Evolutionary conservation across 2,329 filamentous ascomycete genomes (phyloP).

Genomic region (Pseudogymnoascus sp.): DNA sequence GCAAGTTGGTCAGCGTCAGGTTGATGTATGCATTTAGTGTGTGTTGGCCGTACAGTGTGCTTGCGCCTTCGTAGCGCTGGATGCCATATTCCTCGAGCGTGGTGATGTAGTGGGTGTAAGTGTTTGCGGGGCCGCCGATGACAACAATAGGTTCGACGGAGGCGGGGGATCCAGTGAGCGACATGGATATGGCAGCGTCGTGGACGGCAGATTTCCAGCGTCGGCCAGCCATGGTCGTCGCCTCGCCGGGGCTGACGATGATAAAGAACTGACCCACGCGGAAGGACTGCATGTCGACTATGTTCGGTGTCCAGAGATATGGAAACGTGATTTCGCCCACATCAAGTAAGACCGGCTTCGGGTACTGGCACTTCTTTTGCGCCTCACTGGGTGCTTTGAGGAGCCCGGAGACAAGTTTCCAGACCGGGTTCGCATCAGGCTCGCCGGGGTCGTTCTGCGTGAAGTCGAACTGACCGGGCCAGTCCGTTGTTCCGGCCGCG

Average conservation of each 20-base stretch:
- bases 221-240: conserved; percentile 84
- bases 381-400: conserved; percentile 61
- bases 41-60: conserved; percentile 76
- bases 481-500: conserved; percentile 85
- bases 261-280: conserved; percentile 79
- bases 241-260: conserved; percentile 77
- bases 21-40: conserved; percentile 84
- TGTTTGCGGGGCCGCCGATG: conserved; percentile 81
- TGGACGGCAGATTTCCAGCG: conserved; percentile 71
- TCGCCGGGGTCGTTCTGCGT: conserved; percentile 72
- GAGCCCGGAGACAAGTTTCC: conserved; percentile 65
- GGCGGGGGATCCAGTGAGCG: conserved; percentile 18
- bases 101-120: conserved; percentile 70
- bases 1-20: conserved; percentile 64
- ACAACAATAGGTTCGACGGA: conserved; percentile 63
- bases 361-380: conserved; percentile 67
- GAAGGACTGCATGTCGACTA: conserved; percentile 80
- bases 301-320: conserved; percentile 83
- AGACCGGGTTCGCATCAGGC: conserved; percentile 59
- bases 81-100: conserved; percentile 73
- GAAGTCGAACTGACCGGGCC: conserved; percentile 87
- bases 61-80: conserved; percentile 92
- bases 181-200: conserved; percentile 39
- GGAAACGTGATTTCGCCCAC: conserved; percentile 72
- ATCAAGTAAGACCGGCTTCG: conserved; percentile 81